Conservation (phyloP, 1,284 basidiomycete species). For the Porogramme epimiltina region DNA sequence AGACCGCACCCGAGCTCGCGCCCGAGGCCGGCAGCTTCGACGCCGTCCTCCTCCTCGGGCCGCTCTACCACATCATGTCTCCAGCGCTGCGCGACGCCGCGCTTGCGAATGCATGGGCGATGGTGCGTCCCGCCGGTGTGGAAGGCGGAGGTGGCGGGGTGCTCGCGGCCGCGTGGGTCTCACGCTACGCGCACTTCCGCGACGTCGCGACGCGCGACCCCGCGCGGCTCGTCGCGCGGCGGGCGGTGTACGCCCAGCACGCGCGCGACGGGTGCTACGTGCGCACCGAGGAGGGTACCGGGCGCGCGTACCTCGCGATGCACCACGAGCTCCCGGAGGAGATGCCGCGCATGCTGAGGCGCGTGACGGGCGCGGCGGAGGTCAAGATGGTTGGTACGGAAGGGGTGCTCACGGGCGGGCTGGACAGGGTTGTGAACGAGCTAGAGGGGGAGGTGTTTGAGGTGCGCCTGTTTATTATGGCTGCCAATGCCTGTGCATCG, state of each 20-base stretch:
- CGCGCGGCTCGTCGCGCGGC: slow-evolving; percentile 4
- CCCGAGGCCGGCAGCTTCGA: slow-evolving; percentile 16
- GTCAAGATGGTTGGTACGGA: slow-evolving; percentile 21
- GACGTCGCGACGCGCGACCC: slow-evolving; percentile 17
- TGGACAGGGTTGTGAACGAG: slow-evolving; percentile 21
- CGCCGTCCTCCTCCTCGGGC: slow-evolving; percentile 21
- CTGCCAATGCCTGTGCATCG: not conserved
- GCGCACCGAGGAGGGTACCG: slow-evolving; percentile 3
- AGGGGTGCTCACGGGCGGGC: slow-evolving; percentile 14
- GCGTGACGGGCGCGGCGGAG: slow-evolving; percentile 7
- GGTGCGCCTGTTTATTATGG: slow-evolving; percentile 2
- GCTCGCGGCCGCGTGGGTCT: slow-evolving; percentile 20
- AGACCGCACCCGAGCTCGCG: slow-evolving; percentile 5
- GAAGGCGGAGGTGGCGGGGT: too few relatives aligned
- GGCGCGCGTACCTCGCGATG: slow-evolving; percentile 16
- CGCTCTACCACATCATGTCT: slow-evolving; percentile 21
- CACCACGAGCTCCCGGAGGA: slow-evolving; percentile 18
- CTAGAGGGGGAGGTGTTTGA: slow-evolving; percentile 22
- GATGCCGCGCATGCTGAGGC: slow-evolving; percentile 15
- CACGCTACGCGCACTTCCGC: slow-evolving; percentile 22
- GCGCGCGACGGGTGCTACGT: slow-evolving; percentile 19
- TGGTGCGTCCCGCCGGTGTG: slow-evolving; percentile 12
- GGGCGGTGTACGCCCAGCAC: slow-evolving; percentile 16
- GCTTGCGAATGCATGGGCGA: slow-evolving; percentile 17
- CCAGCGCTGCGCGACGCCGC: slow-evolving; percentile 14